Evolutionary conservation across 2,329 filamentous ascomycete genomes (phyloP), one percentile per base, ranked within the genome.

Genomic region (Apiospora rasikravindrae): DNA sequence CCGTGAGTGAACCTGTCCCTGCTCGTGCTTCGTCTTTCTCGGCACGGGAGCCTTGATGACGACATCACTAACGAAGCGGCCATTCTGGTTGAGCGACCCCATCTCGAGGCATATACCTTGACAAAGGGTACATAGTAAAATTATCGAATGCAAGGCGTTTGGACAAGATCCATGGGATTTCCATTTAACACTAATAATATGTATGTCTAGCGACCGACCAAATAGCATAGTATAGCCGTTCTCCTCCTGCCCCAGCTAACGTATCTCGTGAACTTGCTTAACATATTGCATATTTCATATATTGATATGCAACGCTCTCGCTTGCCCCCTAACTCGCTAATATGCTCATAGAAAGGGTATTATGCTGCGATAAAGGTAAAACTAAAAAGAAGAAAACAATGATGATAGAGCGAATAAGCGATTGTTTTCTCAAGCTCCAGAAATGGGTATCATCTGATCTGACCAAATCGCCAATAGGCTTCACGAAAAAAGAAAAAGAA

Each of bases 391-490:
- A 37, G 13, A 22, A 19, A n/a, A 40, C 11, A 64, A 64, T 19
- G 40, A n/a, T n/a, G 33, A 64, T 19, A 40, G n/a, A 61, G 7
- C 6, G 5, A 40, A 40, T 40, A 24, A 64, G 19, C 33, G 57
- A 64, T 64, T 24, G 57, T 64, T 64, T 14, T 40, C 33, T 64
- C 33, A 64, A 40, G 57, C 33, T 37, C 29, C 29, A 64, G n/a
- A 64, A 64, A 40, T 64, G 57, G 57, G 57, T 64, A 64, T 64
- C 57, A 64, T 64, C 33, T 64, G 57, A 16, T 40, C 33, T 22
- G 57, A 40, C 57, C 57, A 33, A 37, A 64, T 24, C 13, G 57
- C 57, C 57, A 40, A 64, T 40, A 29, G 7, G 57, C 14, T 40
- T 40, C 57, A 64, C 22, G 33, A 64, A 64, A 45, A n/a, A 26